Evolutionary conservation across 78 protist genomes (phyloP), one percentile per base, ranked within the genome.

Genomic region (Capsaspora owczarzaki): DNA sequence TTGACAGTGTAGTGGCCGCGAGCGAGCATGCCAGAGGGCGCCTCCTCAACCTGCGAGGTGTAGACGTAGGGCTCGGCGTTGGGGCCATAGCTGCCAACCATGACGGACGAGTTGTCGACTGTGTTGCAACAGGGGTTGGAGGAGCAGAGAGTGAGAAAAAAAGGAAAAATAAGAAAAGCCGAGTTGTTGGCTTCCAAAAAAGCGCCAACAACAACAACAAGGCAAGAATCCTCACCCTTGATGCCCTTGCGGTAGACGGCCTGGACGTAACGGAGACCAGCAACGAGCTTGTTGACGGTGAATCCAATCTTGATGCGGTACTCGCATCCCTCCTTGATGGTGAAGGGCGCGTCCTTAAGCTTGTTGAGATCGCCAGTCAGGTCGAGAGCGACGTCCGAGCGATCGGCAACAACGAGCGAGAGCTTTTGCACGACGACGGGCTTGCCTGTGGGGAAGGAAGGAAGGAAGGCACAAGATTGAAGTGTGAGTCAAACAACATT

Each of bases 71-170:
- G 20, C 12, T 22, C 77, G 27, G 74, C 75, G 74, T 81, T 63
- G 61, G 95, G 95, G 27, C 79, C 95, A 82, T 84, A 92, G 44
- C 79, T 61, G 51, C 95, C 95, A 31, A 92, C 69, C 95, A 92
- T 92, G 37, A 42, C 23, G 66, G 74, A 60, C 33, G 12, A 46
- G 61, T 84, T 89, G 77, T 77, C 82, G 14, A 92, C 92, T 83
- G 49, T 22, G 70, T 31, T 6, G 56, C 16, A 16, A 20, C n/a
- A 1, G 70, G 10, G 22, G 22, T 10, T 20, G 68, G 22, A 23
- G 20, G 47, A 2, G 44, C 38, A 14, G 56, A 29, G 35, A 69
- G 78, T 31, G 46, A 31, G 46, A 20, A 81, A n/a, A 43, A 14
- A 1, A 49, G 33, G 2, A 69, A 82, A 49, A 66, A 49, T 61